Evolutionary conservation across 1,284 basidiomycete genomes (phyloP).

Genomic region (Afroboletus lepidellus): DNA sequence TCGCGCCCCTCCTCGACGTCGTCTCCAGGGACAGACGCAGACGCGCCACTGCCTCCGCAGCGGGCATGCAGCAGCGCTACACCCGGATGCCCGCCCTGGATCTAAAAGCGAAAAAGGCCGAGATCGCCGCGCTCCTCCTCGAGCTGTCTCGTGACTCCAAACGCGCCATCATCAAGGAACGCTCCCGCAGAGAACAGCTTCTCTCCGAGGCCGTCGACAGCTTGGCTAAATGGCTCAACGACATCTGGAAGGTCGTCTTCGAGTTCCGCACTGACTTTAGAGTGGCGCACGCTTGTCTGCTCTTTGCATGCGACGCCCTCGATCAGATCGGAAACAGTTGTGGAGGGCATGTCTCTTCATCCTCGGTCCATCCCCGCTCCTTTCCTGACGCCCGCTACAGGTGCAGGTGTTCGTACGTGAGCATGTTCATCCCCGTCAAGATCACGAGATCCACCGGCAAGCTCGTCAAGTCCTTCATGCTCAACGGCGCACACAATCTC

Average conservation of each 20-base stretch:
- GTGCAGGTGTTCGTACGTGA: constrained; percentile 37
- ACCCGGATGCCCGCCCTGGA: constrained; percentile 47
- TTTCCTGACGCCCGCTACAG: constrained; percentile 9
- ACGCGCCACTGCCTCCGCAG: constrained; percentile 35
- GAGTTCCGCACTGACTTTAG: constrained; percentile 52
- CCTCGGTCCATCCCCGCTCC: neutral
- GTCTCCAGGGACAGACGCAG: constrained; percentile 36
- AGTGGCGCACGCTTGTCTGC: constrained; percentile 53
- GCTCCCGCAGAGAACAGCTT: constrained; percentile 51
- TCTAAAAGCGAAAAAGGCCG: constrained; percentile 49
- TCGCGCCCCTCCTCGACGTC: constrained; percentile 41
- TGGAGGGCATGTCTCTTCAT: constrained; percentile 42
- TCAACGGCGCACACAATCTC: constrained; percentile 50
- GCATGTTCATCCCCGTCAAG: constrained; percentile 45
- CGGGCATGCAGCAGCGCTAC: constrained; percentile 39
- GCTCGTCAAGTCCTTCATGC: constrained; percentile 47
- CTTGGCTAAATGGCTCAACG: constrained; percentile 54
- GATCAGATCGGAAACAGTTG: constrained; percentile 42
- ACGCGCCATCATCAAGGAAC: constrained; percentile 48
- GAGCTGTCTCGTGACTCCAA: constrained; percentile 53
- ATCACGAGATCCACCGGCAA: constrained; percentile 45
- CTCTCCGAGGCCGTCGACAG: constrained; percentile 52
- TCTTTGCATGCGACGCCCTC: constrained; percentile 48
- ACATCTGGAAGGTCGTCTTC: constrained; percentile 59
- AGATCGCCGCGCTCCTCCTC: constrained; percentile 49